Conservation (phyloP, 2,329 filamentous ascomycete genomes). For the Colletotrichum lini region DNA sequence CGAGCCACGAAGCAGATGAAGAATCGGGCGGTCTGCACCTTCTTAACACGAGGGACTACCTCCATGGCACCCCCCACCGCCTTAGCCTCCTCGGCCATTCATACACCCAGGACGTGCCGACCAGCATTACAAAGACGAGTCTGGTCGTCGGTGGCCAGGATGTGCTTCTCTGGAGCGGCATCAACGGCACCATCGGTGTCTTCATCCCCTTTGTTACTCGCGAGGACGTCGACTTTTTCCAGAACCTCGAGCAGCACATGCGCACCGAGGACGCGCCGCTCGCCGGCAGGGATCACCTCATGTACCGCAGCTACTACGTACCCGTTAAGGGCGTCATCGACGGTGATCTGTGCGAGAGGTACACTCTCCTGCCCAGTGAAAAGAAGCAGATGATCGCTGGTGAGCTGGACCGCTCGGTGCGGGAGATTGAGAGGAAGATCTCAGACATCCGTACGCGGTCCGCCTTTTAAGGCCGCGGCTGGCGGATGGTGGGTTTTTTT, state of each 20-base stretch:
- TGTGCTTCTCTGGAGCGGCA: slow-evolving; percentile 91
- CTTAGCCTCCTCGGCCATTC: slow-evolving; percentile 89
- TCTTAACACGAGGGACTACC: slow-evolving; percentile 89
- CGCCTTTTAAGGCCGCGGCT: slow-evolving; percentile 63
- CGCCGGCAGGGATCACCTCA: slow-evolving; percentile 93
- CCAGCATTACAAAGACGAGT: slow-evolving; percentile 88
- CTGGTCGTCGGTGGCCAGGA: slow-evolving; percentile 93
- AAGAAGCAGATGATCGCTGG: slow-evolving; percentile 96
- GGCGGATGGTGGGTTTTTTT: slow-evolving; percentile 1
- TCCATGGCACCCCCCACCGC: slow-evolving; percentile 90
- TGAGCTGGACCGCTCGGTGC: slow-evolving; percentile 89
- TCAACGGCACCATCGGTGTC: slow-evolving; percentile 95
- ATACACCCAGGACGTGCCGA: slow-evolving; percentile 93
- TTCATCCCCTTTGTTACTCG: slow-evolving; percentile 92
- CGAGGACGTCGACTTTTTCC: slow-evolving; percentile 98
- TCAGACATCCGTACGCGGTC: slow-evolving; percentile 75
- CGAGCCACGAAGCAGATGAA: slow-evolving; percentile 91
- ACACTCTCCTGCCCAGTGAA: slow-evolving; percentile 84
- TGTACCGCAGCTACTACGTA: slow-evolving; percentile 95
- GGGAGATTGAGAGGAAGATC: slow-evolving; percentile 97
- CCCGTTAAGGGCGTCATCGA: slow-evolving; percentile 98
- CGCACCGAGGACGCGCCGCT: slow-evolving; percentile 89
- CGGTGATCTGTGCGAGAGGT: slow-evolving; percentile 95
- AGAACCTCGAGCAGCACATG: slow-evolving; percentile 90
- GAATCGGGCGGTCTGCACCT: slow-evolving; percentile 91